These are phyloP conservation scores for Aquilaria malaccensis DNA, from an alignment of 345 rosid species.

Conservation along the genomic window DNA sequence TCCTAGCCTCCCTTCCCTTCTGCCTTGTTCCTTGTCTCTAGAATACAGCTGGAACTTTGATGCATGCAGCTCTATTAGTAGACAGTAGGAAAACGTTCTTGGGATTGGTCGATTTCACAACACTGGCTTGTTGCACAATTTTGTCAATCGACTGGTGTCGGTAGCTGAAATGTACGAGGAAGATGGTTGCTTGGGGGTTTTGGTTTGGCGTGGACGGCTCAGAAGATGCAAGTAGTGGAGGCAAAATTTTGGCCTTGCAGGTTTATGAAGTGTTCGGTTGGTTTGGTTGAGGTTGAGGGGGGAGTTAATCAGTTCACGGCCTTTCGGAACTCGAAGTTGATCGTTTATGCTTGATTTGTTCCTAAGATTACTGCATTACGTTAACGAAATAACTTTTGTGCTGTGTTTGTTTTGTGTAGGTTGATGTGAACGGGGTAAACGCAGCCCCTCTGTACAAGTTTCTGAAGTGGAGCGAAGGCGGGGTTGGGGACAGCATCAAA, in stretches of 20 bases:
- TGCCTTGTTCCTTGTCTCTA: not conserved
- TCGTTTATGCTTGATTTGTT: too few relatives aligned
- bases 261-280: too few relatives aligned
- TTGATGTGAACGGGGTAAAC: constrained; percentile 70
- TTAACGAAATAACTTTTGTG: not conserved
- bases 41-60: not conserved
- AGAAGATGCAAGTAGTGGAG: too few relatives aligned
- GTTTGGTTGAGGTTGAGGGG: not conserved
- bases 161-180: too few relatives aligned
- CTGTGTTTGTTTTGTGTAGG: constrained; percentile 24
- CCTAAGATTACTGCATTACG: too few relatives aligned
- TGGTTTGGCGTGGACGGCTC: too few relatives aligned
- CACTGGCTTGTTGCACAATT: too few relatives aligned
- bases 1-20: not conserved
- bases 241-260: too few relatives aligned
- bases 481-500: constrained; percentile 62
- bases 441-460: constrained; percentile 77
- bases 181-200: too few relatives aligned
- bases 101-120: too few relatives aligned
- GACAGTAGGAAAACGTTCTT: not conserved
- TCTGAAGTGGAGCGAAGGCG: constrained; percentile 51
- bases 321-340: too few relatives aligned
- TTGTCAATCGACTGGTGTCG: too few relatives aligned
- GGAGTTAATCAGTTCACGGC: not conserved
- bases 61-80: not conserved